phyloP scores from a whole-genome alignment of 2,329 filamentous ascomycete species.

The Clarireedia hainanense region DNA sequence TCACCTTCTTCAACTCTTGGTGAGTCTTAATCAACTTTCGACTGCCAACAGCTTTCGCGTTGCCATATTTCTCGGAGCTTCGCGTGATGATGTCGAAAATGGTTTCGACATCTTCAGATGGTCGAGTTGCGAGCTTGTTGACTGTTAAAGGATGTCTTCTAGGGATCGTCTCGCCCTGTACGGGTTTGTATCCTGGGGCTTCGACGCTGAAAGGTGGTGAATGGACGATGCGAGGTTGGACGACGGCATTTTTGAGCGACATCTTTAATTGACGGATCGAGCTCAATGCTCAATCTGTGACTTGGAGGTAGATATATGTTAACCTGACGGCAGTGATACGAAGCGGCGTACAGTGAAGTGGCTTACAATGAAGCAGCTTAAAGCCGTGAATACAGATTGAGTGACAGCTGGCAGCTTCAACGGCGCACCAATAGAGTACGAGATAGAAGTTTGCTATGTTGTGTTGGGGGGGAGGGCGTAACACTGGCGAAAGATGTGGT shows the following conservation, averaged over 20 bases:
- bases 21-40: slow-evolving; percentile 67
- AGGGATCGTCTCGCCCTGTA: slow-evolving; percentile 63
- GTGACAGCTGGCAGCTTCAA: no score
- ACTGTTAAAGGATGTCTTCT: slow-evolving; percentile 51
- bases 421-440: no score
- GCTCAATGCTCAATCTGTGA: neutral
- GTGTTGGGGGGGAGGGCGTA: no score
- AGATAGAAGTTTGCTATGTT: no score
- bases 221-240: slow-evolving; percentile 27
- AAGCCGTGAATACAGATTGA: no score
- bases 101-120: slow-evolving; percentile 36
- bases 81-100: slow-evolving; percentile 56
- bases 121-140: slow-evolving; percentile 46
- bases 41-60: slow-evolving; percentile 56
- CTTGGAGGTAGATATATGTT: neutral
- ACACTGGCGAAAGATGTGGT: no score
- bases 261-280: neutral
- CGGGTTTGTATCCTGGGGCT: slow-evolving; percentile 46
- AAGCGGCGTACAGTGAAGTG: no score
- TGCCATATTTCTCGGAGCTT: slow-evolving; percentile 55
- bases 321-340: no score
- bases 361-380: no score
- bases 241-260: slow-evolving; percentile 25
- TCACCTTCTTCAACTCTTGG: slow-evolving; percentile 76
- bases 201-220: slow-evolving; percentile 55